phyloP scores from a whole-genome alignment of 108 stramenopile species.

The Licmophora abbreviata region DNA sequence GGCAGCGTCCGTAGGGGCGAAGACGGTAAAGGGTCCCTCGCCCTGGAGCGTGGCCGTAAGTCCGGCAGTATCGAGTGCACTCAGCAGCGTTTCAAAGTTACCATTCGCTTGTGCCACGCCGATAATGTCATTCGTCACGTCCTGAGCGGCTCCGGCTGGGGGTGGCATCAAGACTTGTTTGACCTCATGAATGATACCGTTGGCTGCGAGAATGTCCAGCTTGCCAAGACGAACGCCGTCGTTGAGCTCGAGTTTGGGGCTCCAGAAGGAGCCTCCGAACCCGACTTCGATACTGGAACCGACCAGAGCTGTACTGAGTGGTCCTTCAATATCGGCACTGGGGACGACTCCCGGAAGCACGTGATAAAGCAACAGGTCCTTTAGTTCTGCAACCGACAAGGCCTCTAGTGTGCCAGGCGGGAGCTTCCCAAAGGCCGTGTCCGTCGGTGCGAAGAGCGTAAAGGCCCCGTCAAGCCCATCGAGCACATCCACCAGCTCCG shows the following conservation, averaged over 20 bases:
- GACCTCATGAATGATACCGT: constrained; percentile 11
- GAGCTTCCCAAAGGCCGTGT: constrained; percentile 29
- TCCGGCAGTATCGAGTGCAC: constrained; percentile 16
- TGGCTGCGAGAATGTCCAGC: constrained; percentile 2
- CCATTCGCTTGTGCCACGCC: constrained; percentile 10
- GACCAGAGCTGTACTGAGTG: background rate
- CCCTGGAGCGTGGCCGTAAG: constrained; percentile 19
- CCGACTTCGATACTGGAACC: background rate
- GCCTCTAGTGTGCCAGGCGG: constrained; percentile 3
- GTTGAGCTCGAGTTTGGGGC: background rate
- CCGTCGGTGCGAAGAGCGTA: constrained; percentile 34
- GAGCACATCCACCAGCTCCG: constrained; percentile 22
- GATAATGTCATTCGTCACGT: constrained; percentile 9
- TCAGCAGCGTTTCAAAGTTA: constrained; percentile 17
- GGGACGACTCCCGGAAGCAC: background rate
- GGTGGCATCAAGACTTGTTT: constrained; percentile 1
- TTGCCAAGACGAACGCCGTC: background rate
- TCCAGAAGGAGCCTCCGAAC: background rate
- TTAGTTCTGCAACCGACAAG: background rate
- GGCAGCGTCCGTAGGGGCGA: constrained; percentile 49
- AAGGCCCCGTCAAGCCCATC: background rate
- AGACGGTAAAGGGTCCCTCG: constrained; percentile 22
- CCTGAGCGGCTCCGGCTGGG: too few relatives aligned
- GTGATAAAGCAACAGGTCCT: background rate
- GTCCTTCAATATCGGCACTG: background rate